Evolutionary conservation across 192 early-diverging fungal genomes (phyloP).

Genomic region (Linderina pennispora): DNA sequence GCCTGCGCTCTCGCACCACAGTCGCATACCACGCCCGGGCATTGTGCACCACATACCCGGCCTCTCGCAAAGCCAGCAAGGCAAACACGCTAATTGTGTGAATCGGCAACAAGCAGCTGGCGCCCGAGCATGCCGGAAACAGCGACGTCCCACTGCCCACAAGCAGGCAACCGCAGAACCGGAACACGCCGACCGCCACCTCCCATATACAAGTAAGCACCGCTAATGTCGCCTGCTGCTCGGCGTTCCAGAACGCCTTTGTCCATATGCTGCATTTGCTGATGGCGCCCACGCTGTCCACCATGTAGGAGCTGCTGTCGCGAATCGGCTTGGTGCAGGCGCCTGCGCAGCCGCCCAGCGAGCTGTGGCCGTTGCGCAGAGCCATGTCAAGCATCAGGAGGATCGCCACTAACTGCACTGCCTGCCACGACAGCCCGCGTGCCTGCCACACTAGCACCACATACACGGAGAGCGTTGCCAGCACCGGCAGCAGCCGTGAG

Average conservation of each 20-base stretch:
- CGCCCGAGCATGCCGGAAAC: neutral
- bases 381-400: neutral
- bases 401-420: neutral
- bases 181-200: neutral
- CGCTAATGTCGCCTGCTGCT: neutral
- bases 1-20: constrained; percentile 29
- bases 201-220: neutral
- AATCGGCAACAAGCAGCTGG: constrained; percentile 10
- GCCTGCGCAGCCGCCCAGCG: neutral
- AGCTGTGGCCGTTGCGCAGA: neutral
- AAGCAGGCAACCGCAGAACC: neutral
- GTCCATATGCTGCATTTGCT: neutral
- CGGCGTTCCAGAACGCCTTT: neutral
- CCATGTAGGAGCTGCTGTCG: neutral
- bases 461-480: neutral
- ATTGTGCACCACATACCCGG: constrained; percentile 16
- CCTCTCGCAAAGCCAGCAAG: constrained; percentile 21
- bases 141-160: neutral
- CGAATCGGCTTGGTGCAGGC: neutral
- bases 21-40: constrained; percentile 37
- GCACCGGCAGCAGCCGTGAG: neutral
- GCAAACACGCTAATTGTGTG: constrained; percentile 15
- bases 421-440: neutral
- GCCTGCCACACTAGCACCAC: neutral
- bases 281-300: neutral